Evolutionary conservation across 148 eudicot species (phyloP).

Genomic region (Vaccinium myrtillus): DNA sequence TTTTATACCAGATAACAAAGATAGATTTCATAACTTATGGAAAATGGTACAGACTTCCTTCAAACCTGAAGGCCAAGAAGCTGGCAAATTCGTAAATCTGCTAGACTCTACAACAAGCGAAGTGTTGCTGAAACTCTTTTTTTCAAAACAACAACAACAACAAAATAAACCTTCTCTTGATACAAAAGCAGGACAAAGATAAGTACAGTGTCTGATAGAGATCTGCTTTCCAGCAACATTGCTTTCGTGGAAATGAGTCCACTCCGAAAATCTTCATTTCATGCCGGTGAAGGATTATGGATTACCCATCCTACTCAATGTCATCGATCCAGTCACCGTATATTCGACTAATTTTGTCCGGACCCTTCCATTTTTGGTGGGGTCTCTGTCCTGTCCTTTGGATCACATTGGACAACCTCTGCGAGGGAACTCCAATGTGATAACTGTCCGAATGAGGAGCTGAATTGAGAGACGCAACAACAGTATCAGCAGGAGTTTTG

Average conservation of each 20-base stretch:
- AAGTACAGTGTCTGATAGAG: neutral
- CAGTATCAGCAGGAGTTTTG: conserved; percentile 30
- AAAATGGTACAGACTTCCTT: neutral
- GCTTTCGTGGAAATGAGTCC: neutral
- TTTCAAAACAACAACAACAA: neutral
- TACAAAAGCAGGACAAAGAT: neutral
- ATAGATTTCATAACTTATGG: neutral
- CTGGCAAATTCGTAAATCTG: neutral
- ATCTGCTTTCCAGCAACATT: neutral
- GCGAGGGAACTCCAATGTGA: conserved; percentile 46
- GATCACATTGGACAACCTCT: conserved; percentile 46
- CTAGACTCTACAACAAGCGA: neutral
- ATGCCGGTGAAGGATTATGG: neutral
- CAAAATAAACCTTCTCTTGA: neutral
- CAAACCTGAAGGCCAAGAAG: neutral
- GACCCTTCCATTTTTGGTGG: conserved; percentile 81
- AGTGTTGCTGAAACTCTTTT: neutral
- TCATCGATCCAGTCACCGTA: conserved; percentile 98
- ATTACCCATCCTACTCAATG: conserved; percentile 28
- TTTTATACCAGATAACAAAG: neutral
- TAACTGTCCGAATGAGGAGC: conserved; percentile 37
- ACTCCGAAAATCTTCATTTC: neutral
- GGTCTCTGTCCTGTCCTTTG: conserved; percentile 57
- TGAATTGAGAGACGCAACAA: conserved; percentile 22
- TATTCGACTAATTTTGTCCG: conserved; percentile 85